phyloP scores from a whole-genome alignment of 441 rosid species.

The Metrosideros polymorpha region DNA sequence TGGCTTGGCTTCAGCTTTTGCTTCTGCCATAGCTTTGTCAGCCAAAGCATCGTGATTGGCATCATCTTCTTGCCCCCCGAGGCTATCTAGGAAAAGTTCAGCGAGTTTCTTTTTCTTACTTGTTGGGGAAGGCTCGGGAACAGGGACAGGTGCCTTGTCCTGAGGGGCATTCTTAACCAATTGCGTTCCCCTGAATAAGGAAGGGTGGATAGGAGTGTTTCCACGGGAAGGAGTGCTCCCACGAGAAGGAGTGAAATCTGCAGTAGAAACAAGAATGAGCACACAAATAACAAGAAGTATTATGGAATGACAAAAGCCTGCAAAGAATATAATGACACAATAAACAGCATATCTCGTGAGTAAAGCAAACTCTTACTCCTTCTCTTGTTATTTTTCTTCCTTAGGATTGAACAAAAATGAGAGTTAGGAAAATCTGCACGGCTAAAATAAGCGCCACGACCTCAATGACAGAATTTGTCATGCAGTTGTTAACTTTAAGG shows the following conservation, averaged over 20 bases:
- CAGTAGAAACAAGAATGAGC: background rate
- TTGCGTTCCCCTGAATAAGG: conserved; percentile 35
- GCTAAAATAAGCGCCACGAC: background rate
- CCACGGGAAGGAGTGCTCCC: conserved; percentile 61
- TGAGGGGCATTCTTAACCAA: conserved; percentile 21
- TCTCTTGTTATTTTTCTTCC: background rate
- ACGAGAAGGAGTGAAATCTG: conserved; percentile 45
- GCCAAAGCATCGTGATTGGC: background rate
- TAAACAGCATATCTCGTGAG: background rate
- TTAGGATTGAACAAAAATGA: background rate
- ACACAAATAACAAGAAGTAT: background rate
- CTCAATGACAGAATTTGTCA: background rate
- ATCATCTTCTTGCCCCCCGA: conserved; percentile 18
- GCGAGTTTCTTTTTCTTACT: conserved; percentile 67
- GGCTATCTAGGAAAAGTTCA: conserved; percentile 66
- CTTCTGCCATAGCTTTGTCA: background rate
- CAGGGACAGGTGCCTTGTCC: conserved; percentile 22
- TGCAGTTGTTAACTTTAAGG: background rate
- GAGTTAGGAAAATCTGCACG: background rate
- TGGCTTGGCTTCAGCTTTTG: conserved; percentile 12
- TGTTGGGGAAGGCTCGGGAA: conserved; percentile 26
- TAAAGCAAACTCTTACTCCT: background rate
- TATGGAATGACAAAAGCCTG: background rate
- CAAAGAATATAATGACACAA: background rate
- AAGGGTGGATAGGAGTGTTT: conserved; percentile 41